These are phyloP conservation scores for Fraxinus ornus DNA, from an alignment of 305 asterid species.

Conservation along the genomic window DNA sequence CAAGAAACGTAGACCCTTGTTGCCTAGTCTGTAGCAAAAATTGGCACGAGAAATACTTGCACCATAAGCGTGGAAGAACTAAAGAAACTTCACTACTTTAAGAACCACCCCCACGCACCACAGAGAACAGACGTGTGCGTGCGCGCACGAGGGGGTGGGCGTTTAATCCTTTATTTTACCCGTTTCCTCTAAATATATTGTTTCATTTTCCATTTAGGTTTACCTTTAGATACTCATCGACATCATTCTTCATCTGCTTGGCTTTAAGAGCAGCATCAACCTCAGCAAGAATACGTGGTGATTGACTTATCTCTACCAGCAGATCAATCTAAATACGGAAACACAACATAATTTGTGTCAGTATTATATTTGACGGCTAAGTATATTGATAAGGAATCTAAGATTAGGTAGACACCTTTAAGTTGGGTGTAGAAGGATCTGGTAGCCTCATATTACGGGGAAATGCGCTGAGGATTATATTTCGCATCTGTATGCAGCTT, in stretches of 20 bases:
- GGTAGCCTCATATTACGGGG: constrained; percentile 99
- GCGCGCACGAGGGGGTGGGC: neutral
- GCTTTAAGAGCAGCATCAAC: constrained; percentile 89
- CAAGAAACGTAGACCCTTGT: constrained; percentile 74
- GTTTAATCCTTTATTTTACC: neutral
- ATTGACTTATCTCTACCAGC: constrained; percentile 73
- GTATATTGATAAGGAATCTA: neutral
- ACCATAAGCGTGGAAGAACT: neutral
- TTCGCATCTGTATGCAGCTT: constrained; percentile 96
- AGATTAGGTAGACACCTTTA: constrained; percentile 51
- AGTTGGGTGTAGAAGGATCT: constrained; percentile 95
- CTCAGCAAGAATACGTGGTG: constrained; percentile 93
- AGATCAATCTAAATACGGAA: constrained; percentile 64
- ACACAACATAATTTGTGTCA: constrained; percentile 13
- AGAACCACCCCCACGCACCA: neutral
- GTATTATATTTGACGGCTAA: neutral
- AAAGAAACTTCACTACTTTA: neutral
- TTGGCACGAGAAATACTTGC: neutral
- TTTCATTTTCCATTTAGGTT: neutral
- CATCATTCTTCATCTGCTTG: constrained; percentile 82
- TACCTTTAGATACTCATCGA: constrained; percentile 97
- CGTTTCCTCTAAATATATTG: neutral
- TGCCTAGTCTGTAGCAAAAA: constrained; percentile 62
- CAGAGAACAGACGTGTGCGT: neutral
- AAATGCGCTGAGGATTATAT: constrained; percentile 91